These are phyloP conservation scores for Turnera subulata DNA, from an alignment of 345 rosid species.

Conservation along the genomic window DNA sequence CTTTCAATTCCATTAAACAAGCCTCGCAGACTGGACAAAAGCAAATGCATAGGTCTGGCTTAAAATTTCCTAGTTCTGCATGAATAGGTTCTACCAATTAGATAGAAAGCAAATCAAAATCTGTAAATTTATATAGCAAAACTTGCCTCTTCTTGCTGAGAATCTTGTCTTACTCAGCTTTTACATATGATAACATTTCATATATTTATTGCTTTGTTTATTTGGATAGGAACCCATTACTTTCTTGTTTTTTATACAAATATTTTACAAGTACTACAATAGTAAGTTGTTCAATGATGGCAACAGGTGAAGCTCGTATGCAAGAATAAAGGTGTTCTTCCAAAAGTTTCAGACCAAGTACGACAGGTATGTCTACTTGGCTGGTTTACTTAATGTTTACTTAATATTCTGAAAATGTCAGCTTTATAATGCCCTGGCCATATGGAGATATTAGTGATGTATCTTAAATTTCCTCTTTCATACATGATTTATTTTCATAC, in stretches of 20 bases:
- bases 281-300: constrained; percentile 1
- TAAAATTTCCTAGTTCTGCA: too few species aligned
- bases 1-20: too few species aligned
- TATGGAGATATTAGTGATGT: constrained; percentile 1
- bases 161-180: too few species aligned
- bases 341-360: constrained; percentile 72
- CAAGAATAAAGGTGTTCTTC: constrained; percentile 73
- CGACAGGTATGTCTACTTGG: constrained; percentile 54
- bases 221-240: neutral
- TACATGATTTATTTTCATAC: neutral
- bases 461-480: neutral
- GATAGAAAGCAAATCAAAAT: too few species aligned
- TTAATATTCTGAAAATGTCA: neutral
- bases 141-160: too few species aligned
- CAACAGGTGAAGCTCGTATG: constrained; percentile 61
- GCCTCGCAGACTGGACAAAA: too few species aligned
- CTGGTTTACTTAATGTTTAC: constrained; percentile 13
- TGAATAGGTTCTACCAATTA: too few species aligned
- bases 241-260: neutral
- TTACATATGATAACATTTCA: too few species aligned
- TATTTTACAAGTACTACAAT: neutral
- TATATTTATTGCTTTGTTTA: neutral
- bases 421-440: neutral
- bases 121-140: too few species aligned
- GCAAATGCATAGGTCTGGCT: too few species aligned